Conservation (phyloP, 805 yeast genomes). For the Saturnispora silvae region DNA sequence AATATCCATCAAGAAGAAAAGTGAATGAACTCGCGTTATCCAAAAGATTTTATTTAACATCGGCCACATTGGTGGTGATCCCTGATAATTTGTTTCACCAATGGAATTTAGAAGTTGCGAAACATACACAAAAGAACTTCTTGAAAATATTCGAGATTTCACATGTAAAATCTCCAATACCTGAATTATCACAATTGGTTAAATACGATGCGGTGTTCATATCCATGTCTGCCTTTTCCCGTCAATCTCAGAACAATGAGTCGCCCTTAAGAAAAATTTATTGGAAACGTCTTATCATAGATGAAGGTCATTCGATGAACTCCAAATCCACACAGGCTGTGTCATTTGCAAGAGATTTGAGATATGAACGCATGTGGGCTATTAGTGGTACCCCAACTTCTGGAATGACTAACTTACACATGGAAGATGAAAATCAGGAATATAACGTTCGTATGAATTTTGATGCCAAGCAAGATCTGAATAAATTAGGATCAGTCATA, state of each 20-base stretch:
- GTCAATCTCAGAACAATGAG: constrained; percentile 26
- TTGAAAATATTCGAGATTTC: constrained; percentile 29
- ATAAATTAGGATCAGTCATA: constrained; percentile 41
- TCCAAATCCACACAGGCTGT: constrained; percentile 42
- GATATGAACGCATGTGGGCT: constrained; percentile 59
- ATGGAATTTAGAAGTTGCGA: constrained; percentile 49
- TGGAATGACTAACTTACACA: constrained; percentile 50
- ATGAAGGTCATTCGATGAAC: constrained; percentile 62
- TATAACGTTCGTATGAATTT: constrained; percentile 41
- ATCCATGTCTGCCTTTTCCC: constrained; percentile 36
- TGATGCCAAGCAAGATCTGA: constrained; percentile 42
- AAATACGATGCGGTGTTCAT: constrained; percentile 44
- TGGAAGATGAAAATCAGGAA: constrained; percentile 27
- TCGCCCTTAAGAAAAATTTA: constrained; percentile 34
- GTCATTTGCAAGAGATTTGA: constrained; percentile 35
- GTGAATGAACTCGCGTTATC: neutral
- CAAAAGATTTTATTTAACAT: constrained; percentile 31
- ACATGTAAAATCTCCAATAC: constrained; percentile 13
- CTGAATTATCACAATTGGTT: constrained; percentile 27
- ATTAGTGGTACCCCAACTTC: constrained; percentile 72
- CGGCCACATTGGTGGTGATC: constrained; percentile 47
- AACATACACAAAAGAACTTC: constrained; percentile 36
- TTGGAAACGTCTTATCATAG: constrained; percentile 67
- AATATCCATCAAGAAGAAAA: neutral
- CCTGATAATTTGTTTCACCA: constrained; percentile 62